phyloP scores from a whole-genome alignment of 1,284 basidiomycete species.

The Rhodotorula mucilaginosa region DNA sequence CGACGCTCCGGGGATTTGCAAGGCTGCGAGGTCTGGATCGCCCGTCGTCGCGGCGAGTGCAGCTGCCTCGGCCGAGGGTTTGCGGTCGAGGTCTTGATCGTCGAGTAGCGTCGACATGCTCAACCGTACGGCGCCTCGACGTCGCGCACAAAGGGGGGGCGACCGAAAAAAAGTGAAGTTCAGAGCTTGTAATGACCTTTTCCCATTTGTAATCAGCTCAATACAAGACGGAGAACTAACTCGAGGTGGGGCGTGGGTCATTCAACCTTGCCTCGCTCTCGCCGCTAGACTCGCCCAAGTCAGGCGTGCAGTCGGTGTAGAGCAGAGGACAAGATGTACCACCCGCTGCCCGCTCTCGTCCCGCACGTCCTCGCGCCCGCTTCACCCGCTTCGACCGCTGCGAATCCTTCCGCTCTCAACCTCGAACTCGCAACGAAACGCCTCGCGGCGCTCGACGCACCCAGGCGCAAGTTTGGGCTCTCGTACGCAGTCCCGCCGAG shows the following conservation, averaged over 20 bases:
- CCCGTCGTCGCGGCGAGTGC: not conserved
- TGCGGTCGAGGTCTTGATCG: not conserved
- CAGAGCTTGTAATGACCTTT: no score
- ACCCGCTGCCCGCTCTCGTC: not conserved
- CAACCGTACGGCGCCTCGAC: not conserved
- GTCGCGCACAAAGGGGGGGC: not conserved
- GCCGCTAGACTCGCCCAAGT: not conserved
- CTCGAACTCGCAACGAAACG: not conserved
- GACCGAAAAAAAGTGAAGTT: not conserved
- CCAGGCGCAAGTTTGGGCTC: not conserved
- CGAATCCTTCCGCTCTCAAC: not conserved
- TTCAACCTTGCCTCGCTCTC: not conserved
- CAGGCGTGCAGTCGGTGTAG: no score
- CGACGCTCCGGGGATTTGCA: no score
- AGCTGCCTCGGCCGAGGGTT: not conserved
- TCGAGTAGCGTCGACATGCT: not conserved
- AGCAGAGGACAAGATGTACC: not conserved
- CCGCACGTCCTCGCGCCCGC: constrained; percentile 8
- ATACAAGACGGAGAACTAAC: no score
- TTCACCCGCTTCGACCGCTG: not conserved
- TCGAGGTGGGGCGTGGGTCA: not conserved
- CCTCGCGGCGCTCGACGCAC: not conserved
- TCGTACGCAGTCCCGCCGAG: not conserved
- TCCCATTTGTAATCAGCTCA: no score
- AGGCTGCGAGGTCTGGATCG: not conserved